A percentile compares a stretch with the other conserved stretches of the same genome.
These are phyloP conservation scores for Didymella pomorum DNA, from an alignment of 2,329 filamentous ascomycete species.

Conservation along the genomic window DNA sequence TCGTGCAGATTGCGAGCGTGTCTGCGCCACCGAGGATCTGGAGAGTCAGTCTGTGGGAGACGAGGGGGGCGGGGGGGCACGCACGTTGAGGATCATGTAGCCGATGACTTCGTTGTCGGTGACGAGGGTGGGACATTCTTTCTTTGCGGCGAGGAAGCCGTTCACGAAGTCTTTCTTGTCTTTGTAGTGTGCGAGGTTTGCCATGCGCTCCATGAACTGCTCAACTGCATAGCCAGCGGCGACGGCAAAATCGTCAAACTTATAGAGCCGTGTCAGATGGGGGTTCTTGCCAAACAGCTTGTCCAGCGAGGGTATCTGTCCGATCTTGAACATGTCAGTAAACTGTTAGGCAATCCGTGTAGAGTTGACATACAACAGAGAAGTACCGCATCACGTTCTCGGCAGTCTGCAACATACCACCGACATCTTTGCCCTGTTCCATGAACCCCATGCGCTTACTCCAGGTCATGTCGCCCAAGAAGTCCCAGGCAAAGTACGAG, in stretches of 20 bases:
- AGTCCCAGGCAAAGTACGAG: slow-evolving; percentile 41
- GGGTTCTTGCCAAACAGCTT: slow-evolving; percentile 37
- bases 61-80: not conserved
- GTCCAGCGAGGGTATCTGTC: slow-evolving; percentile 44
- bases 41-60: not conserved
- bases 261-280: slow-evolving; percentile 29
- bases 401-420: slow-evolving; percentile 48
- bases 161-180: slow-evolving; percentile 35
- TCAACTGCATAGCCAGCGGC: slow-evolving; percentile 31
- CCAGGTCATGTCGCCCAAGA: slow-evolving; percentile 54
- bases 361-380: slow-evolving; percentile 31
- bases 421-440: slow-evolving; percentile 52
- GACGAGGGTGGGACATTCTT: slow-evolving; percentile 31
- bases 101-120: slow-evolving; percentile 42
- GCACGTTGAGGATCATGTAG: slow-evolving; percentile 42
- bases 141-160: slow-evolving; percentile 32
- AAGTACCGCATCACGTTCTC: slow-evolving; percentile 42
- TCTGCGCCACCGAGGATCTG: slow-evolving; percentile 44
- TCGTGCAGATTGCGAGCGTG: slow-evolving; percentile 37
- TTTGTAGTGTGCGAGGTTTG: slow-evolving; percentile 25
- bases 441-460: slow-evolving; percentile 55
- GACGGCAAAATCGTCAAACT: slow-evolving; percentile 34
- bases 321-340: slow-evolving; percentile 23
- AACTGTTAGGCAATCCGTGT: too few relatives aligned
- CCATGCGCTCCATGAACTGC: slow-evolving; percentile 34